phyloP scores from a whole-genome alignment of 2,329 filamentous ascomycete genomes.

The Colletotrichum orbiculare region DNA sequence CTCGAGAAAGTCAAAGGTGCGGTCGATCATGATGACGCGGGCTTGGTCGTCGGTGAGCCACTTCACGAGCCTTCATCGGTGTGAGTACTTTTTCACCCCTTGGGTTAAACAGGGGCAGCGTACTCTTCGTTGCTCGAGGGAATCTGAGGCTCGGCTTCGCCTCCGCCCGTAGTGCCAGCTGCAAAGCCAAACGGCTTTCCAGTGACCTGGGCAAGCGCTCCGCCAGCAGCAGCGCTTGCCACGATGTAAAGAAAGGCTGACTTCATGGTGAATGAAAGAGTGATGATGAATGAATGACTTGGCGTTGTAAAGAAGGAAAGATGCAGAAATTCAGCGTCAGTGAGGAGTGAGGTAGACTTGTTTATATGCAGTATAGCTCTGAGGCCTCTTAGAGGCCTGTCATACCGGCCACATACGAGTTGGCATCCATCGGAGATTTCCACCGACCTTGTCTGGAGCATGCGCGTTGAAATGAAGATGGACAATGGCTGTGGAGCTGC shows the following conservation, averaged over 20 bases:
- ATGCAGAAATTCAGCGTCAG: background rate
- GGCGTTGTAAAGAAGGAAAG: background rate
- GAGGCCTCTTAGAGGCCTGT: too few species aligned
- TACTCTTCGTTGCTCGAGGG: constrained; percentile 56
- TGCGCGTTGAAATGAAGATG: too few species aligned
- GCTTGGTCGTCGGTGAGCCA: constrained; percentile 41
- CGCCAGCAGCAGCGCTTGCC: constrained; percentile 35
- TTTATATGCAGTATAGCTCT: too few species aligned
- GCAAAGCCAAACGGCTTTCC: constrained; percentile 45
- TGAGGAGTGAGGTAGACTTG: background rate
- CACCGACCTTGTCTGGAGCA: too few species aligned
- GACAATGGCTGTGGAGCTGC: too few species aligned
- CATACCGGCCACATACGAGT: too few species aligned
- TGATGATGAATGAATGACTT: background rate
- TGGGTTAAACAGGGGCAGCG: background rate
- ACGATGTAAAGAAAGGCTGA: constrained; percentile 14
- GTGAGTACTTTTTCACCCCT: background rate
- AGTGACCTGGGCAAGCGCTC: constrained; percentile 41
- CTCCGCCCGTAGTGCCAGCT: constrained; percentile 61
- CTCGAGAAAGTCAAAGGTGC: constrained; percentile 42
- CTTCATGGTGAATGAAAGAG: constrained; percentile 1
- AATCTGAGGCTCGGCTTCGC: constrained; percentile 53
- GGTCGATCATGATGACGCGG: constrained; percentile 40
- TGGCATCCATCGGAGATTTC: too few species aligned
- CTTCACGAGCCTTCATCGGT: constrained; percentile 49